Conservation (phyloP, 164 flowering plant species). For the Vitis rupestris region DNA sequence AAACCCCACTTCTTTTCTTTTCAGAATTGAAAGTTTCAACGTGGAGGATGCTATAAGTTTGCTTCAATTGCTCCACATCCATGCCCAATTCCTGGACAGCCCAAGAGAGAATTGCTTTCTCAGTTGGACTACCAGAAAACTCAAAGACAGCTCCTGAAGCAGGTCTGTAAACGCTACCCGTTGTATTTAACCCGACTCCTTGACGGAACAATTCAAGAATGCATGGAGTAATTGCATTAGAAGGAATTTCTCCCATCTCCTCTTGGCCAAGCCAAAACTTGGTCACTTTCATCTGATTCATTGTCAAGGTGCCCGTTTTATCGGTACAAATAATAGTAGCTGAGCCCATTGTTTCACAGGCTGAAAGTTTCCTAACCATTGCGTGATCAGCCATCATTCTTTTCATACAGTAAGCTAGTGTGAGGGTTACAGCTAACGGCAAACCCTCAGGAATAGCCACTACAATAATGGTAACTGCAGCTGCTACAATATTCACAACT, state of each 20-base stretch:
- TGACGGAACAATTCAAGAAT: conserved; percentile 45
- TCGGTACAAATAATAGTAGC: conserved; percentile 73
- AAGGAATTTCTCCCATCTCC: conserved; percentile 14
- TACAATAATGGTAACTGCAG: conserved; percentile 72
- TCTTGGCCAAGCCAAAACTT: conserved; percentile 60
- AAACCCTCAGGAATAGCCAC: conserved; percentile 87
- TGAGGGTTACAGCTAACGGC: conserved; percentile 72
- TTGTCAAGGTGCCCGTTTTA: conserved; percentile 71
- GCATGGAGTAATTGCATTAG: conserved; percentile 3
- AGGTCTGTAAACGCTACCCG: conserved; percentile 44
- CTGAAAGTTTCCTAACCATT: conserved; percentile 73
- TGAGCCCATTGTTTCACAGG: conserved; percentile 87
- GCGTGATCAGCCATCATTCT: conserved; percentile 83
- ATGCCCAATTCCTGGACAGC: conserved; percentile 45
- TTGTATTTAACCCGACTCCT: conserved; percentile 57
- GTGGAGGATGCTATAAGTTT: conserved; percentile 27
- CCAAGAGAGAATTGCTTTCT: conserved; percentile 65
- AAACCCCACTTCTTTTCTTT: conserved; percentile 63
- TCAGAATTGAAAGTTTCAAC: conserved; percentile 62
- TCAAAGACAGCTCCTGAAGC: conserved; percentile 29
- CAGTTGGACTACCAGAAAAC: conserved; percentile 62
- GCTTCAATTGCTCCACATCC: conserved; percentile 47
- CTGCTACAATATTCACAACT: conserved; percentile 46
- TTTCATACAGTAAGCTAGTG: conserved; percentile 80
- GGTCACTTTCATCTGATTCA: conserved; percentile 73